Evolutionary conservation across 129 eudicot species (phyloP), one percentile per base, ranked within the genome.

Genomic region (Tagetes patula): DNA sequence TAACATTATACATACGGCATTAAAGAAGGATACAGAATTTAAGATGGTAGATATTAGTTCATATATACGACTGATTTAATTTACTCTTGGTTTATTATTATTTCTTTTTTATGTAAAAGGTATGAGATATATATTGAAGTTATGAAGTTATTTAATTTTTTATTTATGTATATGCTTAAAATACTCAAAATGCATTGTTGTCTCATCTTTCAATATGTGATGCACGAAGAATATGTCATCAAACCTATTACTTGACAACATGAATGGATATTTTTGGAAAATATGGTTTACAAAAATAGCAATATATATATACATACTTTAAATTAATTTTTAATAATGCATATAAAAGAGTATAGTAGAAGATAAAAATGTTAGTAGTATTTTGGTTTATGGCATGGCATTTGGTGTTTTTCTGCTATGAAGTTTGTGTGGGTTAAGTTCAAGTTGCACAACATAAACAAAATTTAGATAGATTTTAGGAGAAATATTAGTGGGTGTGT

Each of bases 171-270:
- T 59, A 59, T 3, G 33, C 39, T 59, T 59, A 39, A 59, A 59
- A 33, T 32, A 59, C 65, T 14, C 6, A 33, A 59, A 59, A 59
- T 33, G 65, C 65, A 58, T 7, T 7, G 4, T 32, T 58, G 2
- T 59, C 1, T 20, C 27, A 20, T 10, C 14, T 59, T 32, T 33
- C 39, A 72, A 33, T 59, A 72, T 58, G 68, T 59, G 68, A 58
- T 38, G 14, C 55, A 58, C 41, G 36, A 32, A 43, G 67, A 56
- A 46, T 49, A 43, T 60, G 43, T 43, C 42, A 59, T 59, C n/a
- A 59, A 59, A 60, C 31, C 42, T 46, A 6, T 55, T 56, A 72
- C 46, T 72, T 27, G 32, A 56, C 38, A 32, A 58, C 43, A 41
- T 36, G 33, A 69, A 13, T 12, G 0, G 66, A 71, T 55, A 41